Conservation (phyloP, 2,329 filamentous ascomycete genomes). For the Nemania diffusa region DNA sequence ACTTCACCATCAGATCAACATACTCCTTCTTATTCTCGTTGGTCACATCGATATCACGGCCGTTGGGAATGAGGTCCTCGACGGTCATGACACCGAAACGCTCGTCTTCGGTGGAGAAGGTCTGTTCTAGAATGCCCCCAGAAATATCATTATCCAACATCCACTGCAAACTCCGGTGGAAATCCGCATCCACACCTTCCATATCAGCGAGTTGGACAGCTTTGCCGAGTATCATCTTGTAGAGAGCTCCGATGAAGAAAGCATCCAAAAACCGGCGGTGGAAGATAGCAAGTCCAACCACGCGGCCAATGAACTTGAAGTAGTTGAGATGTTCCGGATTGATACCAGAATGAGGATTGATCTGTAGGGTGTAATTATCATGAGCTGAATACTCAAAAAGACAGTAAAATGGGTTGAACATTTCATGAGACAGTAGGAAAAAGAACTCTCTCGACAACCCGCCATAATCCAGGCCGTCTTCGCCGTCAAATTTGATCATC, state of each 20-base stretch:
- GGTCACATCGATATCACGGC: conserved; percentile 92
- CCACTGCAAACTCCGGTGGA: conserved; percentile 96
- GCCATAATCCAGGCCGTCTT: conserved; percentile 97
- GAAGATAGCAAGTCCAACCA: conserved; percentile 97
- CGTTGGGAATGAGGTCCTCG: conserved; percentile 91
- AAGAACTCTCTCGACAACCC: conserved; percentile 99
- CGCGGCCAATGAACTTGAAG: conserved; percentile 99
- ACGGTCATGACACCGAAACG: conserved; percentile 94
- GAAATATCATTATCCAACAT: conserved; percentile 97
- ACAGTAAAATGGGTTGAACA: conserved; percentile 99
- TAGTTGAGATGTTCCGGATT: conserved; percentile 99
- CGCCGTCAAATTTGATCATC: conserved; percentile 99
- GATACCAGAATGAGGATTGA: conserved; percentile 98
- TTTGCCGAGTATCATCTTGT: conserved; percentile 99
- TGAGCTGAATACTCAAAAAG: conserved; percentile 99
- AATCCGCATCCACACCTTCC: conserved; percentile 98
- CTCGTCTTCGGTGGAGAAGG: conserved; percentile 97
- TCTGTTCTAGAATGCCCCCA: conserved; percentile 91
- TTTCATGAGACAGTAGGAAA: conserved; percentile 98
- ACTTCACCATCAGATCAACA: conserved; percentile 97
- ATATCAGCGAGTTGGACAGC: conserved; percentile 92
- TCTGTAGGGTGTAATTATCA: conserved; percentile 99
- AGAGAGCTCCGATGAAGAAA: conserved; percentile 98
- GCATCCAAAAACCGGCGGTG: conserved; percentile 96
- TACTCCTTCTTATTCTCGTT: conserved; percentile 99